These are phyloP conservation scores for Platanthera zijinensis DNA, from an alignment of 106 monocot genomes.

Conservation along the genomic window DNA sequence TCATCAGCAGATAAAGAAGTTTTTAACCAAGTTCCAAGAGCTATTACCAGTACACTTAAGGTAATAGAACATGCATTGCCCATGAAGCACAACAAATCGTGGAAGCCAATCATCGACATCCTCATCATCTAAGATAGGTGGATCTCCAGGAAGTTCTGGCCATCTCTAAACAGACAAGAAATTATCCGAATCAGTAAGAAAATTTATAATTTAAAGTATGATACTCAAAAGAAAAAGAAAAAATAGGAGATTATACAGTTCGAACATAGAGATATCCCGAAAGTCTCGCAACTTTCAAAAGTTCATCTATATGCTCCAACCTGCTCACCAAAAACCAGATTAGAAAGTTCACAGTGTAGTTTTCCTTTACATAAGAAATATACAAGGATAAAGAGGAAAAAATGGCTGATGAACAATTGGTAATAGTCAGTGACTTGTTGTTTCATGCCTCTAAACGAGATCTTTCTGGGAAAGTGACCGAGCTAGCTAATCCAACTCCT, in stretches of 20 bases:
- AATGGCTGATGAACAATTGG: neutral
- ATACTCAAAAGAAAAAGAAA: neutral
- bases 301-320: conserved; percentile 86
- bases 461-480: neutral
- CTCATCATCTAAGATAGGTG: conserved; percentile 79
- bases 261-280: conserved; percentile 77
- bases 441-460: neutral
- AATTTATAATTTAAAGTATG: neutral
- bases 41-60: conserved; percentile 74
- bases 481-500: neutral
- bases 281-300: conserved; percentile 67
- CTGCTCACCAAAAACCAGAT: conserved; percentile 18
- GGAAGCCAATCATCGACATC: conserved; percentile 94
- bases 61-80: conserved; percentile 67
- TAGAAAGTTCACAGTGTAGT: neutral
- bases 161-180: conserved; percentile 52
- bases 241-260: conserved; percentile 44
- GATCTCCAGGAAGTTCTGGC: conserved; percentile 84
- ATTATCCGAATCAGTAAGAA: neutral
- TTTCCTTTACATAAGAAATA: neutral
- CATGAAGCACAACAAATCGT: conserved; percentile 82
- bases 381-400: neutral
- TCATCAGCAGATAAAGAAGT: neutral
- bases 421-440: neutral
- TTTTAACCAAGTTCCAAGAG: neutral